phyloP scores from a whole-genome alignment of 1,284 basidiomycete genomes.

The Cryptococcus maquisensis region DNA sequence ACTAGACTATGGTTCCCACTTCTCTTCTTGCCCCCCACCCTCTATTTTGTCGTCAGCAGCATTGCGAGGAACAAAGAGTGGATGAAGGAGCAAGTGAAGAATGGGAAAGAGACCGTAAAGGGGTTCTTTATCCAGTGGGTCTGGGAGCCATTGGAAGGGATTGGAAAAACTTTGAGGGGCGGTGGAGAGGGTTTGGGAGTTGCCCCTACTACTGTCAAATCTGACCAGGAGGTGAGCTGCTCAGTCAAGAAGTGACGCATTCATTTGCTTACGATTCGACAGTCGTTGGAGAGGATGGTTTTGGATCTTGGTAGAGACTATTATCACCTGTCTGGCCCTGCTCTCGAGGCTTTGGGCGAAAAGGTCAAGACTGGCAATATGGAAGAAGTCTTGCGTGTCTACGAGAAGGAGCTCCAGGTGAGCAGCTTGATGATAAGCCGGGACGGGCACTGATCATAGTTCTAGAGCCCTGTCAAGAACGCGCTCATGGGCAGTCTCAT shows the following conservation, averaged over 20 bases:
- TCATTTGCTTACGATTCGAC: slow-evolving; percentile 3
- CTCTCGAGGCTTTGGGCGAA: slow-evolving; percentile 62
- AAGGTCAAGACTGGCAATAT: slow-evolving; percentile 78
- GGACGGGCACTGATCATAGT: not conserved
- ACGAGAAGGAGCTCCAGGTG: slow-evolving; percentile 83
- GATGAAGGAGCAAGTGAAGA: slow-evolving; percentile 55
- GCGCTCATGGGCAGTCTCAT: slow-evolving; percentile 77
- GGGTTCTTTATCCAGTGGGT: slow-evolving; percentile 84
- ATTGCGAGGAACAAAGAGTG: slow-evolving; percentile 43
- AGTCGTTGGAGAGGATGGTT: slow-evolving; percentile 93
- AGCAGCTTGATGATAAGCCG: slow-evolving; percentile 6
- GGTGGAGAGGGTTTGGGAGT: slow-evolving; percentile 54
- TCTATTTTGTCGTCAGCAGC: slow-evolving; percentile 22
- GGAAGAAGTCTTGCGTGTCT: slow-evolving; percentile 79
- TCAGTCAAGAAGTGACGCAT: not conserved
- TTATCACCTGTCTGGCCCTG: slow-evolving; percentile 52
- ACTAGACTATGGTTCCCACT: slow-evolving; percentile 48
- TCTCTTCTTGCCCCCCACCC: slow-evolving; percentile 44
- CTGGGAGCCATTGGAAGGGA: slow-evolving; percentile 75
- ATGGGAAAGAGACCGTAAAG: slow-evolving; percentile 64
- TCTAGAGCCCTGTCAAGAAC: slow-evolving; percentile 67
- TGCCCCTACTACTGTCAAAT: slow-evolving; percentile 44
- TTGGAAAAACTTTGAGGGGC: slow-evolving; percentile 68
- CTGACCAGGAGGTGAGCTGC: slow-evolving; percentile 39
- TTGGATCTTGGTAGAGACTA: slow-evolving; percentile 77